Percentiles rank a stretch among this genome's conserved stretches.
These are phyloP conservation scores for Leccinum angustisporum DNA, from an alignment of 1,284 basidiomycete species.

Conservation along the genomic window DNA sequence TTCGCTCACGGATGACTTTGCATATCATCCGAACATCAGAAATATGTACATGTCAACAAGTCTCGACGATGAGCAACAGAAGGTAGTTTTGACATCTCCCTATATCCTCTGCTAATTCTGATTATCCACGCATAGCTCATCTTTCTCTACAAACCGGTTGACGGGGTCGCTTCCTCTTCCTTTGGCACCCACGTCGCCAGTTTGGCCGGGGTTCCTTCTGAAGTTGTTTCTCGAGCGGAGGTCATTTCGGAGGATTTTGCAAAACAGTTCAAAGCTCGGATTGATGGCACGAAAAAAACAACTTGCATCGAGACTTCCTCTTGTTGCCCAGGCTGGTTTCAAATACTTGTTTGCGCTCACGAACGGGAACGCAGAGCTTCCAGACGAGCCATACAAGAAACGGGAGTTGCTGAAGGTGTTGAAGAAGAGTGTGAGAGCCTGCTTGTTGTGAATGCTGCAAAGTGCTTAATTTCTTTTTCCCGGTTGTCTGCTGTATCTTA, in stretches of 20 bases:
- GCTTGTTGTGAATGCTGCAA: slow-evolving; percentile 15
- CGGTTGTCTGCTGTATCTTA: slow-evolving; percentile 20
- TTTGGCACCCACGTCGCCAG: slow-evolving; percentile 93
- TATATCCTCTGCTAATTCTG: neutral
- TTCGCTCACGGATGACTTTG: slow-evolving; percentile 82
- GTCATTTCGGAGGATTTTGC: slow-evolving; percentile 87
- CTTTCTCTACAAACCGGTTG: slow-evolving; percentile 91
- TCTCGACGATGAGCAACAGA: slow-evolving; percentile 86
- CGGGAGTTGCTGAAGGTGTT: slow-evolving; percentile 54
- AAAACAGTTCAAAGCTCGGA: slow-evolving; percentile 76
- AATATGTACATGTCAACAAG: slow-evolving; percentile 94
- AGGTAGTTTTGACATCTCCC: slow-evolving; percentile 47
- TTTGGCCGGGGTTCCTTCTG: slow-evolving; percentile 77
- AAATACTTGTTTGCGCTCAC: slow-evolving; percentile 68
- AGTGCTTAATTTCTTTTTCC: neutral
- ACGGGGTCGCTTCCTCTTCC: slow-evolving; percentile 86
- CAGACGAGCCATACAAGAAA: slow-evolving; percentile 51
- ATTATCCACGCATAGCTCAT: slow-evolving; percentile 55
- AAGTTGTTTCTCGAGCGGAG: slow-evolving; percentile 86
- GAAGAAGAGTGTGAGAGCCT: slow-evolving; percentile 40
- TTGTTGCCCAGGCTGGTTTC: slow-evolving; percentile 86
- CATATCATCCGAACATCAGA: slow-evolving; percentile 89
- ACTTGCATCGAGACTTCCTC: slow-evolving; percentile 59
- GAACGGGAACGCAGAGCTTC: slow-evolving; percentile 49
- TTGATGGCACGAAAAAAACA: slow-evolving; percentile 60